A percentile compares a stretch with the other conserved stretches of the same genome.
Evolutionary conservation across 106 monocot species (phyloP).

Genomic region (Dioscorea alata): DNA sequence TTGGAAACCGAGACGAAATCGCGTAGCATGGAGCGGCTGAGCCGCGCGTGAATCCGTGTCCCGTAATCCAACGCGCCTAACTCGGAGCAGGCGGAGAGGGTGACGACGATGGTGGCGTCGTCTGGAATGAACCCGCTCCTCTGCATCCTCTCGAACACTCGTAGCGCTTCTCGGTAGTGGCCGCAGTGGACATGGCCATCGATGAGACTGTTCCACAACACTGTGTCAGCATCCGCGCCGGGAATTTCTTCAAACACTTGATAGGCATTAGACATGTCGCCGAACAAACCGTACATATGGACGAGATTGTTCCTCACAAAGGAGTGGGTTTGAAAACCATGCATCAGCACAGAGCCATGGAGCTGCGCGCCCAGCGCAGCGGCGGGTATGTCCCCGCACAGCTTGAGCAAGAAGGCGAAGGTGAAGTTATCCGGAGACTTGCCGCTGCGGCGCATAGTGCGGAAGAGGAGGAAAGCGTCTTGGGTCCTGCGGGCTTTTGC

Average conservation of each 20-base stretch:
- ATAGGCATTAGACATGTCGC: slow-evolving; percentile 11
- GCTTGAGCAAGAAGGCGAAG: slow-evolving; percentile 54
- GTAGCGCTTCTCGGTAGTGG: slow-evolving; percentile 20
- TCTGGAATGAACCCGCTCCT: slow-evolving; percentile 26
- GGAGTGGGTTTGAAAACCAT: slow-evolving; percentile 28
- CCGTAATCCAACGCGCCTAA: slow-evolving; percentile 46
- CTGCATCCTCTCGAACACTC: slow-evolving; percentile 29
- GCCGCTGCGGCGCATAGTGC: slow-evolving; percentile 24
- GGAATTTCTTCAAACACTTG: slow-evolving; percentile 45
- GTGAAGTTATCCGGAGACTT: slow-evolving; percentile 56
- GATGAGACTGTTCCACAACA: slow-evolving; percentile 55
- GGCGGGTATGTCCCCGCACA: slow-evolving; percentile 22
- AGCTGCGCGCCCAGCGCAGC: slow-evolving; percentile 35
- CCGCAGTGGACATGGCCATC: slow-evolving; percentile 33
- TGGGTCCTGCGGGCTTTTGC: slow-evolving; percentile 19
- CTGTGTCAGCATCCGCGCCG: slow-evolving; percentile 14
- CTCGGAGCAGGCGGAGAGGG: slow-evolving; percentile 49
- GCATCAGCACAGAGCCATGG: slow-evolving; percentile 37
- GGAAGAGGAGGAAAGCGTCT: slow-evolving; percentile 42
- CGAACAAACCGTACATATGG: slow-evolving; percentile 42
- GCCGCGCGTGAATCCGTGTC: slow-evolving; percentile 24
- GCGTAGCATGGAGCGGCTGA: slow-evolving; percentile 5
- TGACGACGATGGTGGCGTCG: slow-evolving; percentile 37
- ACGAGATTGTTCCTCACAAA: slow-evolving; percentile 55
- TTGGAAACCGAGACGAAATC: slow-evolving; percentile 23